These are phyloP conservation scores for Arthrobotrys iridis DNA, from an alignment of 2,329 filamentous ascomycete species.

Conservation along the genomic window DNA sequence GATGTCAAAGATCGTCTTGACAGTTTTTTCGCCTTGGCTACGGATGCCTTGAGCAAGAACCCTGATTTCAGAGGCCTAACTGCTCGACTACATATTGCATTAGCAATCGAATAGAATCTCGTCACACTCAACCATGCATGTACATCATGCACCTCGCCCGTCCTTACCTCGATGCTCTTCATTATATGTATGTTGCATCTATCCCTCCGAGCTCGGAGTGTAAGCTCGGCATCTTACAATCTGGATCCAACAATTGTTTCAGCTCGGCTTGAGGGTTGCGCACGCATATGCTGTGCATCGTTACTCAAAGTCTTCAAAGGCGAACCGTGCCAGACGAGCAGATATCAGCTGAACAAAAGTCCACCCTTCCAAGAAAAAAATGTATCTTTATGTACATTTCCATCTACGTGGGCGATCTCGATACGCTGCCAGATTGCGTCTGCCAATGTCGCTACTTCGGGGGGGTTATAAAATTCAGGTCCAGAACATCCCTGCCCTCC, in stretches of 20 bases:
- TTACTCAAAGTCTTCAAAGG: neutral
- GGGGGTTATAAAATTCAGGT: slow-evolving; percentile 28
- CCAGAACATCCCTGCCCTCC: neutral
- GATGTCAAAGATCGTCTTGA: slow-evolving; percentile 38
- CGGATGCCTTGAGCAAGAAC: slow-evolving; percentile 45
- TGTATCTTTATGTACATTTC: neutral
- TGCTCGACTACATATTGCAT: neutral
- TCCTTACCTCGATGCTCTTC: neutral
- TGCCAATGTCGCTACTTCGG: slow-evolving; percentile 28
- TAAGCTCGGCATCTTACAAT: neutral
- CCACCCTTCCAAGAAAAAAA: neutral
- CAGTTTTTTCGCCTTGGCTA: slow-evolving; percentile 40
- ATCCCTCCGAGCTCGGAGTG: slow-evolving; percentile 47
- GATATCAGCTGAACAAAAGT: neutral
- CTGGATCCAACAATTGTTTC: neutral
- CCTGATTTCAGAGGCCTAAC: slow-evolving; percentile 6
- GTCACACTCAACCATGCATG: slow-evolving; percentile 21
- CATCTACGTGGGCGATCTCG: slow-evolving; percentile 9
- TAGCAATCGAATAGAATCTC: slow-evolving; percentile 27
- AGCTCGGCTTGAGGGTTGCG: slow-evolving; percentile 10
- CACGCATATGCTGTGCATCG: slow-evolving; percentile 4
- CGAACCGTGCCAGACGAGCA: neutral
- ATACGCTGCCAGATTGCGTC: slow-evolving; percentile 15
- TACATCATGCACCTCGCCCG: slow-evolving; percentile 25
- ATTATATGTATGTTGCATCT: neutral